Conservation (phyloP, 2,329 filamentous ascomycete genomes). For the Aureobasidium sp. region DNA sequence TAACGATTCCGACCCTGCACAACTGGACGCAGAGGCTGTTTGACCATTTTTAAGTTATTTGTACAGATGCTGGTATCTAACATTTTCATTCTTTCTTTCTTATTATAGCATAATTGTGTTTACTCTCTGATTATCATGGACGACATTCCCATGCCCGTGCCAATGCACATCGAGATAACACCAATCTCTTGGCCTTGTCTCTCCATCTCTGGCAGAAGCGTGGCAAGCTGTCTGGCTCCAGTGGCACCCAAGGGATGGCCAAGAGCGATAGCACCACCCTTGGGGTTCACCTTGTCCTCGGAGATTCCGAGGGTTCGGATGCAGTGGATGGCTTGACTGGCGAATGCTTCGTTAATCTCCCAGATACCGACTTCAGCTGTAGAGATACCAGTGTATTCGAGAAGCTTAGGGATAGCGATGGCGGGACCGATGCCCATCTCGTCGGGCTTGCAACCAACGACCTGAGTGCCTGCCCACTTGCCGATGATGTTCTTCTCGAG, state of each 20-base stretch:
- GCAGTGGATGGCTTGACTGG: conserved; percentile 58
- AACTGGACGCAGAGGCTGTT: conserved; percentile 20
- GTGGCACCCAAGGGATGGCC: conserved; percentile 88
- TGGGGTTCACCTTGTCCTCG: conserved; percentile 70
- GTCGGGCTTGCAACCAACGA: conserved; percentile 72
- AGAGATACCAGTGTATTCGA: conserved; percentile 57
- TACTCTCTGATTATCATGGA: too few species aligned
- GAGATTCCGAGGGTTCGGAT: conserved; percentile 61
- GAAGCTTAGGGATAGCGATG: conserved; percentile 71
- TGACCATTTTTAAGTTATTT: too few species aligned
- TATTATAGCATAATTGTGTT: not conserved
- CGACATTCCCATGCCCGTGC: conserved; percentile 45
- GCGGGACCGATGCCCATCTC: conserved; percentile 93
- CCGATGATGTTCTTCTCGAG: conserved; percentile 63
- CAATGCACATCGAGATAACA: conserved; percentile 79
- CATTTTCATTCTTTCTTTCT: too few species aligned
- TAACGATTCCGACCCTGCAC: conserved; percentile 25
- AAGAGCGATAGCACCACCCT: conserved; percentile 88
- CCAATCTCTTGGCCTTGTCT: conserved; percentile 63
- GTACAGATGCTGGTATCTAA: too few species aligned
- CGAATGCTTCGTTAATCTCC: conserved; percentile 86
- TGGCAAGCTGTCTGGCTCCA: conserved; percentile 70
- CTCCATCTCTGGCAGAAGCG: conserved; percentile 60
- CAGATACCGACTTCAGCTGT: conserved; percentile 68
- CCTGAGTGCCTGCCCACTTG: conserved; percentile 69